Base-by-base conservation (phyloP, 768 basidiomycete genomes). In the Leccinum ochraceum region DNA sequence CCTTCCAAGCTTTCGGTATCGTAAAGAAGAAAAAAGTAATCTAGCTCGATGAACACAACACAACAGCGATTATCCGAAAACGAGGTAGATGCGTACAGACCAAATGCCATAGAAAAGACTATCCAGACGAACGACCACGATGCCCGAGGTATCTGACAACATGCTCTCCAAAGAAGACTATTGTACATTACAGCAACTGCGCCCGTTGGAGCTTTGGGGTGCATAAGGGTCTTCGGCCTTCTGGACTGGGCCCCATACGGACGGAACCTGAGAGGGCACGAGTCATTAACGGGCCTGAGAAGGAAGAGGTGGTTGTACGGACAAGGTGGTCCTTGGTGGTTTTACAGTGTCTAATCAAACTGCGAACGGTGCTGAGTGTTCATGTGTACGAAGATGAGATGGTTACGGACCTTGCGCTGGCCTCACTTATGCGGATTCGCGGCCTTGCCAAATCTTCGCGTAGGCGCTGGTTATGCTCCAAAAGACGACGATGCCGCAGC, bases 201-300 rank as follows among this genome's bases (percentile, higher is more conserved):
- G 69, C 65, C 65, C 78, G n/a, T 82, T 55, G 77, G 82, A 69
- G 58, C 80, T 76, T 71, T 85, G 86, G 57, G 89, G 90, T 26
- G 89, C 89, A 70, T 94, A 98, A 53, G 96, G 96, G 72, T 99
- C 96, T 60, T 96, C 93, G 48, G 86, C 86, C 71, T 90, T 92
- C 64, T 86, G 86, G n/a, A 96, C 88, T 24, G 92, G 89, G 10
- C 97, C 97, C 97, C 97, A 99, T 1, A 99, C 93, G 20, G 92
- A 94, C 26, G 95, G 95, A 53, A 96, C 89, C 90, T 95, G 69
- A 24, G 67, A 30, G 56, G 54, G 63, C 39, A 65, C 69, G 55
- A 69, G 68, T 37, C 61, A 64, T 22, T 54, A 42, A 28, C 57
- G 42, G 37, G 37, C 1, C 0, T 54, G 46, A 60, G 62, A 46